Base-by-base conservation (phyloP, 768 basidiomycete genomes). In the Tricholoma bakamatsutake region DNA sequence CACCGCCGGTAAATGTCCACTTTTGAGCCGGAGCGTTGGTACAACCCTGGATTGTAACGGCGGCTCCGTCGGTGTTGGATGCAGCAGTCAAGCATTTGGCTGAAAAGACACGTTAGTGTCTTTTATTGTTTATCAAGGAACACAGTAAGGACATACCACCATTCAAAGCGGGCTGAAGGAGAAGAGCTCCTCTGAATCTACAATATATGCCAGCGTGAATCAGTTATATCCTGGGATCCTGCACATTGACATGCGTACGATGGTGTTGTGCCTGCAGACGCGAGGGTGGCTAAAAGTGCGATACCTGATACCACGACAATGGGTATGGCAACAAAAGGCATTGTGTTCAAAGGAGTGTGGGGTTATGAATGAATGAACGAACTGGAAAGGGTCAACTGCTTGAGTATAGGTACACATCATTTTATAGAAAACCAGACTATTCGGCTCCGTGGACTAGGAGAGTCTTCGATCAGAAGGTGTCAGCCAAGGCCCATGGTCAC, bases 41-140 rank as follows among this genome's bases (percentile, higher is more conserved):
- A 64, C 81, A 83, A 5, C 71, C 57, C 61, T 77, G 72, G 47
- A 82, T 68, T 7, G 73, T 77, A 55, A 82, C 77, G 18, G 64
- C 40, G 8, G 81, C 78, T 35, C 78, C 80, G 60, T 81, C 72
- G 8, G 67, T 61, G 65, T 81, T 77, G 9, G 76, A 76, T 0
- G 76, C 69, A 3, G 80, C 80, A 15, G 79, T 80, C 52, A 83
- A 57, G 61, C 81, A 83, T 67, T 79, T 77, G 9, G 67, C 81
- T 80, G 54, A 49, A 27, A 4, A 3, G 37, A 8, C 13, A 54
- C 18, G n/a, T 54, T 7, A 35, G 28, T 24, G 15, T 46, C 31
- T 10, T 9, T 11, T 34, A 34, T 11, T 27, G 28, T 9, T 5
- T 31, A 12, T n/a, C 31, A 24, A 15, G 6, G 54, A 49, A 49